Evolutionary conservation across 305 asterid species (phyloP).

Genomic region (Fraxinus nigra): DNA sequence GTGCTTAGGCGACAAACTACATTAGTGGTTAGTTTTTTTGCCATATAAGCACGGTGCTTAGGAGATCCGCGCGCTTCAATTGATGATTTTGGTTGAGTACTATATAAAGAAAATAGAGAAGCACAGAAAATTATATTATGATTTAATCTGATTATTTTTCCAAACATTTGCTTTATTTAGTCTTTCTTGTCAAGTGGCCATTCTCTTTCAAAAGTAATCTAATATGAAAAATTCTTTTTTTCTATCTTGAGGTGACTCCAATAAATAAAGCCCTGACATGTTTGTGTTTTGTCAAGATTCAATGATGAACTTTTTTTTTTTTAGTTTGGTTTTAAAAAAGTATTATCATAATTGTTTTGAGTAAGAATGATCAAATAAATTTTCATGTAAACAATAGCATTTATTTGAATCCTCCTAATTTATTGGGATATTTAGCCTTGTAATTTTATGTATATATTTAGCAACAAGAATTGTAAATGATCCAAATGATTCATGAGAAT

Average conservation of each 20-base stretch:
- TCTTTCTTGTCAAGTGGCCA: constrained; percentile 38
- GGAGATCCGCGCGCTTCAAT: too few species aligned
- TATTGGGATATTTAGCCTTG: neutral
- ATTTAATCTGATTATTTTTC: constrained; percentile 26
- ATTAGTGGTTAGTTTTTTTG: too few species aligned
- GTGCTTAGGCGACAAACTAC: too few species aligned
- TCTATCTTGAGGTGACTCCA: constrained; percentile 56
- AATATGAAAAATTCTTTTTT: constrained; percentile 29
- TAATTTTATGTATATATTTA: neutral
- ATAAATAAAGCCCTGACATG: constrained; percentile 29
- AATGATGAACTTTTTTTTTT: neutral
- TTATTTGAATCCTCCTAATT: constrained; percentile 1
- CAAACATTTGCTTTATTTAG: constrained; percentile 26
- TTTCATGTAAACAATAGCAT: constrained; percentile 22
- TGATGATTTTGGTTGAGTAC: neutral
- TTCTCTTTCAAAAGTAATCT: constrained; percentile 46
- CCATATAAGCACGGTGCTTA: too few species aligned
- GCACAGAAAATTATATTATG: constrained; percentile 22
- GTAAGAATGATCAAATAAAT: neutral
- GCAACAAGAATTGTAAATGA: neutral
- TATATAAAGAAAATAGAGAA: constrained; percentile 1
- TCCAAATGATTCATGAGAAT: neutral
- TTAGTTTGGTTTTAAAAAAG: neutral
- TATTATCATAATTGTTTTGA: constrained; percentile 8
- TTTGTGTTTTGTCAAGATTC: constrained; percentile 25